Evolutionary conservation across 129 eudicot species (phyloP).

Genomic region (Mikania micrantha): DNA sequence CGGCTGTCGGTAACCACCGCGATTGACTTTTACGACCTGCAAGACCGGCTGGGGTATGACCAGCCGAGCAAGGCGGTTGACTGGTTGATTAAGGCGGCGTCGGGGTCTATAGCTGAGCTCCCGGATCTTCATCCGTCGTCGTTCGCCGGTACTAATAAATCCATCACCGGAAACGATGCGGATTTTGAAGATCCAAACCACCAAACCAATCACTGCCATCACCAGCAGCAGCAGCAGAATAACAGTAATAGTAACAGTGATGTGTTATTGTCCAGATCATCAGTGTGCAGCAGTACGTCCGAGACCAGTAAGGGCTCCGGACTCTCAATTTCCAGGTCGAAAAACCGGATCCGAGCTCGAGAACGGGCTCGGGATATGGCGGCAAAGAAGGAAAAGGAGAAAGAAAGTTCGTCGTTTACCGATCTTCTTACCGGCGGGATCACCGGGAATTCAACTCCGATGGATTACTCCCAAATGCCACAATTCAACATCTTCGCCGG

Average conservation of each 20-base stretch:
- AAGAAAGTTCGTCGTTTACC: constrained; percentile 54
- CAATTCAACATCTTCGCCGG: constrained; percentile 30
- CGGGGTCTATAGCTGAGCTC: constrained; percentile 54
- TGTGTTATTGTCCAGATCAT: constrained; percentile 31
- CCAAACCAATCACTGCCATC: not conserved
- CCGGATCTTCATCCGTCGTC: constrained; percentile 50
- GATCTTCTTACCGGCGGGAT: constrained; percentile 49
- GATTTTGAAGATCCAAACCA: constrained; percentile 33
- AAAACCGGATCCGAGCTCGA: constrained; percentile 56
- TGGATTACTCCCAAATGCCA: constrained; percentile 41
- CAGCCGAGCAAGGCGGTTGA: constrained; percentile 94
- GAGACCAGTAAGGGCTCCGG: constrained; percentile 85
- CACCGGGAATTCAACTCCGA: constrained; percentile 1
- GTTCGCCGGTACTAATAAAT: constrained; percentile 19
- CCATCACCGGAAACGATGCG: not conserved
- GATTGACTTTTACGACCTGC: constrained; percentile 78
- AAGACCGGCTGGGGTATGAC: constrained; percentile 72
- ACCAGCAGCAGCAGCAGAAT: not conserved
- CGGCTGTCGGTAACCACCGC: constrained; percentile 74
- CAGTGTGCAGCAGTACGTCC: constrained; percentile 70
- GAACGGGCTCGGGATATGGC: constrained; percentile 76
- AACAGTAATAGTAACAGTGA: constrained; percentile 26
- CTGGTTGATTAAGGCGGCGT: constrained; percentile 76
- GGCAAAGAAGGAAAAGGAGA: constrained; percentile 62
- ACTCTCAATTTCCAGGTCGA: constrained; percentile 57